phyloP scores from a whole-genome alignment of 2,329 filamentous ascomycete species.

The Fusarium oxysporum region DNA sequence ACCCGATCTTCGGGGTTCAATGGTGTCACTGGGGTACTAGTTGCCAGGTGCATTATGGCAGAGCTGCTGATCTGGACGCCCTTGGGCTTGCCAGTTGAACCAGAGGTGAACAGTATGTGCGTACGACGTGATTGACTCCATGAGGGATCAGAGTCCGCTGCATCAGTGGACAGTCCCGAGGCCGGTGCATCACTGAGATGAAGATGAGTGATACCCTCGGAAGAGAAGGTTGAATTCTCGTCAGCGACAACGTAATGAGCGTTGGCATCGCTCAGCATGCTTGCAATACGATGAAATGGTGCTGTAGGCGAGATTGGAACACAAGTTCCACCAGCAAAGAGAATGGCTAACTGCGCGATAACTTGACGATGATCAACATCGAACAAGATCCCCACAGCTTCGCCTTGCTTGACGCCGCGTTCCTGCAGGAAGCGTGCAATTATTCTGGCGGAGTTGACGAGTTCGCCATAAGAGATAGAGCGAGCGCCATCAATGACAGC shows the following conservation, averaged over 20 bases:
- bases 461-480: not conserved
- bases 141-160: not conserved
- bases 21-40: not conserved
- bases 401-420: not conserved
- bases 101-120: constrained; percentile 1
- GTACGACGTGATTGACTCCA: not conserved
- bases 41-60: not conserved
- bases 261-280: not conserved
- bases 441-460: not conserved
- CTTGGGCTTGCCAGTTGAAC: not conserved
- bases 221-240: not conserved
- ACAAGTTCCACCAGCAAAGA: not conserved
- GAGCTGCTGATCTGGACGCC: not conserved
- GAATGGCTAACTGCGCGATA: not conserved
- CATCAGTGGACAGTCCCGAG: fast-evolving
- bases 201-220: not conserved
- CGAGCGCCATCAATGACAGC: not conserved
- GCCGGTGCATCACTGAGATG: not conserved
- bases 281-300: not conserved
- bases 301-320: not conserved
- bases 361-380: not conserved
- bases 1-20: not conserved
- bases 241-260: not conserved
- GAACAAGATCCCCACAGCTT: not conserved
- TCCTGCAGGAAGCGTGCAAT: not conserved